Percentiles rank a stretch among this genome's conserved stretches.
phyloP scores from a whole-genome alignment of 1,139 yeast genomes.

The Zygosaccharomyces pseudobailii region DNA sequence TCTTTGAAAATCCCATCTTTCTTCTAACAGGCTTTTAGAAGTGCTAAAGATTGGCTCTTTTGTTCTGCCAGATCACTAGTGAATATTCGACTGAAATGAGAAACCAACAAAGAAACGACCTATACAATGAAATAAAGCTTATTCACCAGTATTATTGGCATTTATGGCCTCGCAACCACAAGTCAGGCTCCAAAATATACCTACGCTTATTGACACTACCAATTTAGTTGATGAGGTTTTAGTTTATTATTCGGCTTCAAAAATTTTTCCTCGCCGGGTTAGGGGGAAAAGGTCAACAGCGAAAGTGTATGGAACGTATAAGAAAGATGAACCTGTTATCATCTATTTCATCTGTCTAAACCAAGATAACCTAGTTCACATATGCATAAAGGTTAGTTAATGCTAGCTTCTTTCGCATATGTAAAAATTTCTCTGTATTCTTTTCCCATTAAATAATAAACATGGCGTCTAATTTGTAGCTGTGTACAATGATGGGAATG shows the following conservation, averaged over 20 bases:
- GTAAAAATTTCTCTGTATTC: too few species aligned
- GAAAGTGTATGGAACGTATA: background rate
- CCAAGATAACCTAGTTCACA: background rate
- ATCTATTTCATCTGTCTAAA: too few species aligned
- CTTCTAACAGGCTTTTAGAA: background rate
- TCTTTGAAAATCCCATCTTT: conserved; percentile 13
- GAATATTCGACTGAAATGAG: background rate
- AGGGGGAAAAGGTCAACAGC: background rate
- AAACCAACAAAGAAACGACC: background rate
- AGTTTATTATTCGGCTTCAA: background rate
- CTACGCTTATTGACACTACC: background rate
- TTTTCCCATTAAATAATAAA: too few species aligned
- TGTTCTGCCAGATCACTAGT: background rate
- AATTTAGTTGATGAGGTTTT: background rate
- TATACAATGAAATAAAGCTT: background rate
- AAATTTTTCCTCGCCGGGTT: background rate
- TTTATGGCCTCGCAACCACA: background rate
- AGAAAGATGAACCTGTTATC: background rate
- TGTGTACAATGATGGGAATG: too few species aligned
- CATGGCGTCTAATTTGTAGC: too few species aligned
- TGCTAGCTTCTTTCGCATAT: too few species aligned
- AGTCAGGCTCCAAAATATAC: background rate
- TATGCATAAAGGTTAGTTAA: background rate
- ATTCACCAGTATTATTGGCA: background rate
- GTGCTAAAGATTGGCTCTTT: background rate